Base-by-base conservation (phyloP, 1,284 basidiomycete genomes). In the Sanghuangporus weigelae region DNA sequence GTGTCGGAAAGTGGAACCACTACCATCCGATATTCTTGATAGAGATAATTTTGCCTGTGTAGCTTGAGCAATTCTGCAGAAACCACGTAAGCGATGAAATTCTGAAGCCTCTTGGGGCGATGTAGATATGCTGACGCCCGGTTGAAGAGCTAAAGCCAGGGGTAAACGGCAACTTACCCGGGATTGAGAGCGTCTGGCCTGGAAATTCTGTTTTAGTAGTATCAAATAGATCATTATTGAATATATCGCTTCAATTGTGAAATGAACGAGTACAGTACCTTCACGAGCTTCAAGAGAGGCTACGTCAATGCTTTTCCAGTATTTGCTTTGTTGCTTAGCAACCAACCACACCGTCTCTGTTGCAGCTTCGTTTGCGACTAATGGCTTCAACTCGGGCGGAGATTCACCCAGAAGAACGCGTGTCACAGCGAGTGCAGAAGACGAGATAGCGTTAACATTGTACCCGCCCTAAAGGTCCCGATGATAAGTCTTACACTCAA, bases 301-400 rank as follows among this genome's bases (percentile, higher is more conserved):
- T 0, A 88, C 87, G 70, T 89, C 85, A 53, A 98, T 81, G 67
- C 78, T 88, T 73, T 90, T 93, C 97, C 97, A 99, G 71, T 92
- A 92, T 72, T 88, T 89, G 70, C 89, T 90, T 73, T 98, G 96
- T 58, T 92, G 84, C 68, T 84, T 84, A 3, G 92, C 89, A 4
- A 96, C 94, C 57, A 93, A 83, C 78, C 86, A 93, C 8, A 98
- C 85, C 0, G 95, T 93, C 75, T 95, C 90, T 1, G 92, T 92
- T 0, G 90, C 95, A 1, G 82, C 78, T 64, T 92, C 89, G 8
- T 84, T 87, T 0, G 93, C 93, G 51, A 84, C 78, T 71, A 92
- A 77, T 0, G 87, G 81, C 2, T 81, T 81, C 3, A 97, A 76
- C 68, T 87, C 83, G 0, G 88, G 88, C 0, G 95, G 93, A 1